phyloP scores from a whole-genome alignment of 495 filamentous ascomycete genomes.

The Neurospora africana region DNA sequence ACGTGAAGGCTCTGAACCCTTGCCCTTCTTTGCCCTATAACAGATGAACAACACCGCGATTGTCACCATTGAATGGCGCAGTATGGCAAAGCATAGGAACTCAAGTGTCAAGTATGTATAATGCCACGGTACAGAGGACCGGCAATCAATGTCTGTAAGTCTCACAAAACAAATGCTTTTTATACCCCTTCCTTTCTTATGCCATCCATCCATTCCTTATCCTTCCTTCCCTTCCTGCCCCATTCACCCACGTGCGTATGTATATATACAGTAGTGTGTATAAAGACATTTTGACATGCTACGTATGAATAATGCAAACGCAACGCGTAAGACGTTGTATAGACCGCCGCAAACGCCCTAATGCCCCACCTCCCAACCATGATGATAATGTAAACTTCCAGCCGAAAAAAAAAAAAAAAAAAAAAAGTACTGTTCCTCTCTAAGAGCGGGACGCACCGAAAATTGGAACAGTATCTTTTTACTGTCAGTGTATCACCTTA shows the following conservation, averaged over 20 bases:
- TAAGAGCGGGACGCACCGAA: too few relatives aligned
- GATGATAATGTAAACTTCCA: not conserved
- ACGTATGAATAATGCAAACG: not conserved
- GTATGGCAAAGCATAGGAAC: not conserved
- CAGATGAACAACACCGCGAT: rapidly evolving
- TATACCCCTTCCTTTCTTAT: not conserved
- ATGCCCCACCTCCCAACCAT: not conserved
- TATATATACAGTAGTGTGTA: not conserved
- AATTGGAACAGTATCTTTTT: too few relatives aligned
- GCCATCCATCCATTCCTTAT: not conserved
- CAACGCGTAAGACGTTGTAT: not conserved
- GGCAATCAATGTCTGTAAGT: not conserved
- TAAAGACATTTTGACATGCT: not conserved
- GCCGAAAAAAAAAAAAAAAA: too few relatives aligned
- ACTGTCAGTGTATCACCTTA: too few relatives aligned
- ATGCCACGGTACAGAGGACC: not conserved
- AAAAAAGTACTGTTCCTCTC: too few relatives aligned
- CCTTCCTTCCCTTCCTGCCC: not conserved
- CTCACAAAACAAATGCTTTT: not conserved
- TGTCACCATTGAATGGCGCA: not conserved
- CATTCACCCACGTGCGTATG: not conserved
- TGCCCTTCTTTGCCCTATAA: not conserved
- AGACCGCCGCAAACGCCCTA: not conserved
- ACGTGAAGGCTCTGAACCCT: rapidly evolving
- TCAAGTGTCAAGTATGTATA: not conserved